Percentiles rank a stretch among this genome's conserved stretches.
Evolutionary conservation across 352 stramenopile species (phyloP).

Genomic region (Phytophthora hybrid): DNA sequence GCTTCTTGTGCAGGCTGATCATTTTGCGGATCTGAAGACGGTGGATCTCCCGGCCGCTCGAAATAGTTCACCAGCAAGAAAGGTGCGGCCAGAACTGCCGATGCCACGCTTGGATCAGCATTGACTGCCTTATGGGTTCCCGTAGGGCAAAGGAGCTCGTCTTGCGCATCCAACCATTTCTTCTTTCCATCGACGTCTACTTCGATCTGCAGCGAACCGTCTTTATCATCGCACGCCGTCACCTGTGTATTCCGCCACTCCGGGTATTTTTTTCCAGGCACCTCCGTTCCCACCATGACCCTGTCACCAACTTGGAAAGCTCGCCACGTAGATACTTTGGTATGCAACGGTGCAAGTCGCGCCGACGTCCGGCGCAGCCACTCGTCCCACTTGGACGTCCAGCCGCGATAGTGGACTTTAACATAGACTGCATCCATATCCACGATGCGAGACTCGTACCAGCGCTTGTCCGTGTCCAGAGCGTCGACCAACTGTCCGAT

Average conservation of each 20-base stretch:
- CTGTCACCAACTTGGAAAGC: conserved; percentile 63
- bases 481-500: conserved; percentile 74
- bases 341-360: conserved; percentile 92
- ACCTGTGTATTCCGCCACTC: conserved; percentile 70
- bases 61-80: conserved; percentile 31
- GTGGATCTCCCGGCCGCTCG: conserved; percentile 16
- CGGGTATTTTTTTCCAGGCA: conserved; percentile 52
- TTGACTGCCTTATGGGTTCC: conserved; percentile 71
- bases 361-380: conserved; percentile 92
- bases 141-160: conserved; percentile 67
- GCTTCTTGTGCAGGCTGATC: conserved; percentile 7
- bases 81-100: neutral
- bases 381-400: conserved; percentile 97
- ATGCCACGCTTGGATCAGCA: conserved; percentile 19
- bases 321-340: conserved; percentile 73
- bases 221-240: conserved; percentile 34
- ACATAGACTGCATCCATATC: conserved; percentile 65
- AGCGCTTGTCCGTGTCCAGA: conserved; percentile 74
- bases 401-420: conserved; percentile 96
- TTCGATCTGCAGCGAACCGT: conserved; percentile 47
- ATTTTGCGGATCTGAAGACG: neutral
- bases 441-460: conserved; percentile 79
- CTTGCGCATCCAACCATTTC: conserved; percentile 70
- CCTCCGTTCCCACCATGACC: conserved; percentile 58
- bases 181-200: conserved; percentile 55